Percentiles rank a stretch among this genome's conserved stretches.
phyloP scores from a whole-genome alignment of 23 red algal genomes.

The Gracilaria domingensis region DNA sequence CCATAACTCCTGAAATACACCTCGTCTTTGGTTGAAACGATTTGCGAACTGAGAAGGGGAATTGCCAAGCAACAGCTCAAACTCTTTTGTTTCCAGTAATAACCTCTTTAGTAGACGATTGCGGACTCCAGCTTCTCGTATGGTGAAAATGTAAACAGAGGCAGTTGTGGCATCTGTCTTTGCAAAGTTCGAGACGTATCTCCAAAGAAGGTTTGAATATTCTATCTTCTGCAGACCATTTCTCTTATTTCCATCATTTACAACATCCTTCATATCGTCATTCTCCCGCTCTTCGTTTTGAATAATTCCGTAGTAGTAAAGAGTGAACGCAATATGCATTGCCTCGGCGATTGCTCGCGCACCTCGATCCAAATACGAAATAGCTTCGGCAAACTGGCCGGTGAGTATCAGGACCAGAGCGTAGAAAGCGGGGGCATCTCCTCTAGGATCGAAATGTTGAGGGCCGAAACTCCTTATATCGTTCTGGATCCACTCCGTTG shows the following conservation, averaged over 20 bases:
- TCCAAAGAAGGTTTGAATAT: slow-evolving; percentile 66
- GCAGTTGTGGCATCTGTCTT: slow-evolving; percentile 69
- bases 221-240: slow-evolving; percentile 11
- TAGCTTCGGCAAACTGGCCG: slow-evolving; percentile 68
- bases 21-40: slow-evolving; percentile 3
- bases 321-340: slow-evolving; percentile 77
- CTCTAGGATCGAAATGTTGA: slow-evolving; percentile 82
- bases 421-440: slow-evolving; percentile 81
- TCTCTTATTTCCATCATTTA: background rate
- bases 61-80: slow-evolving; percentile 52
- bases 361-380: slow-evolving; percentile 69
- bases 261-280: slow-evolving; percentile 14
- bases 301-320: slow-evolving; percentile 84
- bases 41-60: slow-evolving; percentile 9
- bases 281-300: background rate
- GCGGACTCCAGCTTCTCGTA: slow-evolving; percentile 56
- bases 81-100: slow-evolving; percentile 59
- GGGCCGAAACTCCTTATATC: slow-evolving; percentile 83
- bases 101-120: slow-evolving; percentile 43
- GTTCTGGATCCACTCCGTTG: slow-evolving; percentile 62
- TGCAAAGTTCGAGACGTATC: slow-evolving; percentile 65
- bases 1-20: slow-evolving; percentile 54
- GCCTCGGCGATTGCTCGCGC: slow-evolving; percentile 69
- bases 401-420: slow-evolving; percentile 79
- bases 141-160: slow-evolving; percentile 84